Conservation (phyloP, 2,329 filamentous ascomycete genomes). For the Nemania sp. region DNA sequence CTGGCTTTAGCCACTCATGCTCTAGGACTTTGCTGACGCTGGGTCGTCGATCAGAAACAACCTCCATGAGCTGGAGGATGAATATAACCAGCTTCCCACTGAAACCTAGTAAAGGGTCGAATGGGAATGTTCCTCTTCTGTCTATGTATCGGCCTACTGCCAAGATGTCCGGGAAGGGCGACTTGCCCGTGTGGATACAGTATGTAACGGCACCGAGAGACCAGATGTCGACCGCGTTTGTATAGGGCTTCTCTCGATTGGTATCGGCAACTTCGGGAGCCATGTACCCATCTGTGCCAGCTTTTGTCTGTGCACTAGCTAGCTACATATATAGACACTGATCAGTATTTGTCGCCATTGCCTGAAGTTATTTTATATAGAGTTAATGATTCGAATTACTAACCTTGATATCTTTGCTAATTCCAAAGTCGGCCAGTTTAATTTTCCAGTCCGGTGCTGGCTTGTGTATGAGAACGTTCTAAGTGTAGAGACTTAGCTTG, state of each 20-base stretch:
- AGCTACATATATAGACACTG: neutral
- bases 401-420: constrained; percentile 4
- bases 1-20: neutral
- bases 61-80: constrained; percentile 5
- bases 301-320: constrained; percentile 12
- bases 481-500: neutral
- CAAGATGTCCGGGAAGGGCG: neutral
- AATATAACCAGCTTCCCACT: neutral
- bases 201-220: constrained; percentile 4
- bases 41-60: neutral
- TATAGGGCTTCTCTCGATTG: constrained; percentile 13
- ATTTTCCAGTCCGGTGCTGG: neutral
- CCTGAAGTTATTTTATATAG: neutral
- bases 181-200: constrained; percentile 1
- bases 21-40: neutral
- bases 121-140: neutral
- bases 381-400: neutral
- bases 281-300: constrained; percentile 22
- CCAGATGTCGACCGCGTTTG: constrained; percentile 11
- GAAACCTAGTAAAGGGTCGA: neutral
- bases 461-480: neutral
- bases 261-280: constrained; percentile 18
- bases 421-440: constrained; percentile 5
- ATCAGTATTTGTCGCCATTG: neutral
- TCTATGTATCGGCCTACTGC: neutral